phyloP scores from a whole-genome alignment of 129 eudicot genomes.

The Rutidosis leptorrhynchoides region DNA sequence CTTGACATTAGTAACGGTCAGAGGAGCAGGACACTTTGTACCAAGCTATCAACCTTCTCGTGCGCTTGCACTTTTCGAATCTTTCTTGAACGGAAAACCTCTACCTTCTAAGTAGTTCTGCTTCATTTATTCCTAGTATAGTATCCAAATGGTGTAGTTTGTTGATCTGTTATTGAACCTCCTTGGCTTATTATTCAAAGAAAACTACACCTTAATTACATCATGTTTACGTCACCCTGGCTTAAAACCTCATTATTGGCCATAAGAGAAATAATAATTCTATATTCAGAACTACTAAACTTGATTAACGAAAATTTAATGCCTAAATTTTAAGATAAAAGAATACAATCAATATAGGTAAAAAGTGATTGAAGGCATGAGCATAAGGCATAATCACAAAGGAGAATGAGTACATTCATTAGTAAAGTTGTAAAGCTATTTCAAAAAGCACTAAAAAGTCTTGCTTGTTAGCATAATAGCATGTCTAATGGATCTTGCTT shows the following conservation, averaged over 20 bases:
- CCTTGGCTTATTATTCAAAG: neutral
- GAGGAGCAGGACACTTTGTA: slow-evolving; percentile 62
- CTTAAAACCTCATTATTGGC: neutral
- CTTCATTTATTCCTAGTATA: neutral
- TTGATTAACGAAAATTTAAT: neutral
- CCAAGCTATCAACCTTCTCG: slow-evolving; percentile 62
- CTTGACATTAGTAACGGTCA: slow-evolving; percentile 48
- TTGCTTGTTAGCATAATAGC: slow-evolving; percentile 31
- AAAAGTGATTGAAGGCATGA: slow-evolving; percentile 34
- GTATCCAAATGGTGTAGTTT: neutral
- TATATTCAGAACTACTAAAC: neutral
- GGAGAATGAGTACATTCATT: slow-evolving; percentile 34
- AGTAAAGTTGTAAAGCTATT: slow-evolving; percentile 41
- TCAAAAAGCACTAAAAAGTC: slow-evolving; percentile 24
- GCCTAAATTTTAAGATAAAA: neutral
- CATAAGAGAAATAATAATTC: too few species aligned
- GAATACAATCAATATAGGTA: neutral
- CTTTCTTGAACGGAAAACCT: slow-evolving; percentile 47
- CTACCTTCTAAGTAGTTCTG: slow-evolving; percentile 22
- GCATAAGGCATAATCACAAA: slow-evolving; percentile 26
- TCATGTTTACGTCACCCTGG: neutral
- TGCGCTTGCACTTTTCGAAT: slow-evolving; percentile 35
- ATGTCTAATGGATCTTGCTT: slow-evolving; percentile 38
- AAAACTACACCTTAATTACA: neutral
- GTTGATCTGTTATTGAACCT: slow-evolving; percentile 13